phyloP scores from a whole-genome alignment of 2,329 filamentous ascomycete genomes.

The Xylogone sp. region DNA sequence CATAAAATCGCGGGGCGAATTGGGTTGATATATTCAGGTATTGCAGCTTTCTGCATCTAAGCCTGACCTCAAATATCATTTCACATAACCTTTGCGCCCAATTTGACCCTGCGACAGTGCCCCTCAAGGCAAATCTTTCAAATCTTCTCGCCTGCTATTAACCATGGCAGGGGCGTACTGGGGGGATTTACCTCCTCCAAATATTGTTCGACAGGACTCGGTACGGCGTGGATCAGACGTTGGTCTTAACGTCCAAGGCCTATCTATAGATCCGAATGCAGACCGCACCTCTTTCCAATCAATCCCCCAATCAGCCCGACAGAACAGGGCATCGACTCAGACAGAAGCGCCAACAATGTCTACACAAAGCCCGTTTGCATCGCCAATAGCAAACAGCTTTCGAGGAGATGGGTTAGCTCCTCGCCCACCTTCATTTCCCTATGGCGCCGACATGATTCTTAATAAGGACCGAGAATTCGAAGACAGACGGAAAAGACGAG shows the following conservation, averaged over 20 bases:
- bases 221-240: slow-evolving; percentile 31
- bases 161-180: slow-evolving; percentile 52
- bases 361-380: slow-evolving; percentile 54
- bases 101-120: neutral
- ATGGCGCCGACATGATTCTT: slow-evolving; percentile 29
- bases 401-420: slow-evolving; percentile 51
- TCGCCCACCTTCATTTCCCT: slow-evolving; percentile 54
- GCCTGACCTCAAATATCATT: neutral
- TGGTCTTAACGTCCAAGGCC: slow-evolving; percentile 11
- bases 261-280: slow-evolving; percentile 19
- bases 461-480: slow-evolving; percentile 38
- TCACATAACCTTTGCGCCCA: neutral
- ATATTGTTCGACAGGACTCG: slow-evolving; percentile 30
- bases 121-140: neutral
- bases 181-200: slow-evolving; percentile 52
- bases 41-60: neutral
- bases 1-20: no score
- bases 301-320: slow-evolving; percentile 34
- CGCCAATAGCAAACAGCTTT: slow-evolving; percentile 50
- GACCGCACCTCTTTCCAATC: slow-evolving; percentile 33
- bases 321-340: slow-evolving; percentile 44
- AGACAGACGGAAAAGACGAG: slow-evolving; percentile 40
- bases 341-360: slow-evolving; percentile 56
- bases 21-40: neutral
- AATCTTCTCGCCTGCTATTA: neutral